These are phyloP conservation scores for Colletotrichum abscissum DNA, from an alignment of 2,329 filamentous ascomycete species.

Conservation along the genomic window DNA sequence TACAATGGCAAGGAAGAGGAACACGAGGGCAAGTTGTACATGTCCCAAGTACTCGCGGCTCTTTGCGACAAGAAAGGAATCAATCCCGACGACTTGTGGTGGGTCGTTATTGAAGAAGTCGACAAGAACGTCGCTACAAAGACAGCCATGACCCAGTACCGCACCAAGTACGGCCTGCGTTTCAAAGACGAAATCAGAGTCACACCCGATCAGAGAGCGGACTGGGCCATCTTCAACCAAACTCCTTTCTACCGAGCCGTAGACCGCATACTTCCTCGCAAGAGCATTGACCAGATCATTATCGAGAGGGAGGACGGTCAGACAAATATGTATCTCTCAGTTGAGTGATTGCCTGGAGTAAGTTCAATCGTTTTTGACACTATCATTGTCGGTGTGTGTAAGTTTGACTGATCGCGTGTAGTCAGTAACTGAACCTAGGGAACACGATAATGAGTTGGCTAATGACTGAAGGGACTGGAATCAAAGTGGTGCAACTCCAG, in stretches of 20 bases:
- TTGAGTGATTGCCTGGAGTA: not conserved
- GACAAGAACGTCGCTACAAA: not conserved
- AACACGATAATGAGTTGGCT: no score
- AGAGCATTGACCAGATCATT: not conserved
- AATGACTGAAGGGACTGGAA: no score
- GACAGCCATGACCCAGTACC: not conserved
- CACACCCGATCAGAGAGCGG: not conserved
- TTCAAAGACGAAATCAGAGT: not conserved
- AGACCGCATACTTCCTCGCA: not conserved
- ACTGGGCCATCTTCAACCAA: not conserved
- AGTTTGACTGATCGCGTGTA: no score
- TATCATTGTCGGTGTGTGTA: no score
- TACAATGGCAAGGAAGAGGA: not conserved
- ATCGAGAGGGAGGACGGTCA: not conserved
- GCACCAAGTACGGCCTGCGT: not conserved
- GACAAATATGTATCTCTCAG: not conserved
- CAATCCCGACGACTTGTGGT: not conserved
- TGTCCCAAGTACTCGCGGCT: not conserved
- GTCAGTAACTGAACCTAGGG: rapidly evolving
- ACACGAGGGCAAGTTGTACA: not conserved
- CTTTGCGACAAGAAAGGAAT: not conserved
- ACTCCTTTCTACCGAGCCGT: not conserved
- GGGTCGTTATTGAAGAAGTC: not conserved
- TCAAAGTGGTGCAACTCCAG: rapidly evolving
- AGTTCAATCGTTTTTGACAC: not conserved